Percentiles rank a stretch among this genome's conserved stretches.
phyloP scores from a whole-genome alignment of 495 filamentous ascomycete genomes.

The Pyronema omphalodes region DNA sequence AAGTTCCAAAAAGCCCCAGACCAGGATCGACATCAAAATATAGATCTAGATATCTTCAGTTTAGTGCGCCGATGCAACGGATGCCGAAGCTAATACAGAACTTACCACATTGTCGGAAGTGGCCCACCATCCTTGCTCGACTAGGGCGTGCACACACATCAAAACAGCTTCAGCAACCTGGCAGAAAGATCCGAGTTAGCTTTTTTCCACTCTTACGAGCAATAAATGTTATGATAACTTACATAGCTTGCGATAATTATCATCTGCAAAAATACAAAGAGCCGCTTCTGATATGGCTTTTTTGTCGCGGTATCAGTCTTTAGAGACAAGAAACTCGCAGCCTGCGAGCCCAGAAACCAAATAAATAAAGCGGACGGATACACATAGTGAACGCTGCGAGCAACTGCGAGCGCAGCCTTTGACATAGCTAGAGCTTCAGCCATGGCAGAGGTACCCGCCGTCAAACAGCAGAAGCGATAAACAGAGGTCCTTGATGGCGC shows the following conservation, averaged over 20 bases:
- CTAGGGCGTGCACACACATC: slow-evolving; percentile 27
- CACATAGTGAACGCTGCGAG: slow-evolving; percentile 28
- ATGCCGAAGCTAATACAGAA: not conserved
- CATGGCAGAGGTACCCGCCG: not conserved
- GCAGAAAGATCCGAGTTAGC: not conserved
- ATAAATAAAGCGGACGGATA: slow-evolving; percentile 36
- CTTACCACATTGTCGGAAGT: slow-evolving; percentile 32
- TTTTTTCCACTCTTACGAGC: not conserved
- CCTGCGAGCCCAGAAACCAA: slow-evolving; percentile 36
- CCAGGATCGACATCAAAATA: slow-evolving; percentile 36
- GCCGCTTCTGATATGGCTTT: slow-evolving; percentile 28
- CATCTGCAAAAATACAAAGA: slow-evolving; percentile 32
- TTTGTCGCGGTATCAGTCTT: slow-evolving; percentile 29
- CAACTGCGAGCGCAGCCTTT: not conserved
- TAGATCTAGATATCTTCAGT: slow-evolving; percentile 24
- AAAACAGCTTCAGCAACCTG: slow-evolving; percentile 29
- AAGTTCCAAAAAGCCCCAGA: slow-evolving; percentile 36
- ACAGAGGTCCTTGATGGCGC: too few species aligned
- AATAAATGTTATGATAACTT: slow-evolving; percentile 7
- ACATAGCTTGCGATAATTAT: slow-evolving; percentile 34
- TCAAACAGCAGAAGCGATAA: not conserved
- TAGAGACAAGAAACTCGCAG: slow-evolving; percentile 36
- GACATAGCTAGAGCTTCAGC: not conserved
- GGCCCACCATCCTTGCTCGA: slow-evolving; percentile 28
- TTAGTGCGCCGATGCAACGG: too few species aligned